These are phyloP conservation scores for Teunomyces panamensis DNA, from an alignment of 805 yeast species.

Conservation along the genomic window DNA sequence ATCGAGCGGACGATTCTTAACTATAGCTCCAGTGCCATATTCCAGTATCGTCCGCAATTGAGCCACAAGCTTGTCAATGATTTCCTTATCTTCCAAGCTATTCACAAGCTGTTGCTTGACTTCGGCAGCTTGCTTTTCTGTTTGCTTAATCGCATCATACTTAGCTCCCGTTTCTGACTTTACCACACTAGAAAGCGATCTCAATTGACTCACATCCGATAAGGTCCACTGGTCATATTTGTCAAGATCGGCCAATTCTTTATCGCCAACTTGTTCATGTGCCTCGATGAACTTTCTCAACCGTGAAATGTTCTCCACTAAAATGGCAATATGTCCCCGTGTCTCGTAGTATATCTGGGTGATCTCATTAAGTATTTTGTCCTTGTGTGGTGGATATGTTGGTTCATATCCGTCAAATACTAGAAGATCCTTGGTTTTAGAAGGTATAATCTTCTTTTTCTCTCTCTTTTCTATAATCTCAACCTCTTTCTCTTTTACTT, in stretches of 20 bases:
- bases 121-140: constrained; percentile 6
- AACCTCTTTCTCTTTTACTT: too few species aligned
- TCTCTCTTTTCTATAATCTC: too few species aligned
- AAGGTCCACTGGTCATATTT: constrained; percentile 14
- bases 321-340: constrained; percentile 22
- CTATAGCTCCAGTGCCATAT: constrained; percentile 8
- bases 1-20: constrained; percentile 29
- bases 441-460: background rate
- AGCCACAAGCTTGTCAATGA: constrained; percentile 24
- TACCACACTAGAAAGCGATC: background rate
- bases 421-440: constrained; percentile 5
- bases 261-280: background rate
- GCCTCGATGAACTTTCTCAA: constrained; percentile 13
- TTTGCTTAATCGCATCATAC: constrained; percentile 2
- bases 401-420: constrained; percentile 16
- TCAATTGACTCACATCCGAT: constrained; percentile 13
- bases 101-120: constrained; percentile 6
- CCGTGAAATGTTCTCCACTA: constrained; percentile 17
- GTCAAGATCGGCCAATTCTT: background rate
- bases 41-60: constrained; percentile 21
- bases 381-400: constrained; percentile 5
- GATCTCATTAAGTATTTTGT: constrained; percentile 13
- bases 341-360: constrained; percentile 22
- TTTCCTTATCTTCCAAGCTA: constrained; percentile 10
- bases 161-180: background rate